phyloP scores from a whole-genome alignment of 129 eudicot genomes.

The Kitagawia praeruptora region DNA sequence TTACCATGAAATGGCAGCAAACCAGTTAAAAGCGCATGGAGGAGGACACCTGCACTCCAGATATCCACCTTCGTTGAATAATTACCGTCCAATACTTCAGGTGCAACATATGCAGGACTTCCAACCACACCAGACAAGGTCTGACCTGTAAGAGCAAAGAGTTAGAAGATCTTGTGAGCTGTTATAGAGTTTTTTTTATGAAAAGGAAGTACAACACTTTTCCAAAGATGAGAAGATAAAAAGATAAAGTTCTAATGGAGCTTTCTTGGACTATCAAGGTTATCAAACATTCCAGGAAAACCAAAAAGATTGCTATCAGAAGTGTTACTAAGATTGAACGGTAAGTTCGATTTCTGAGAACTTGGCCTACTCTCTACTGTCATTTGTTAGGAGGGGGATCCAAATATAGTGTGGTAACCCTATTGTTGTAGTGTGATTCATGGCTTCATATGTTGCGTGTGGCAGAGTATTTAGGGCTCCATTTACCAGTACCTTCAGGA shows the following conservation, averaged over 20 bases:
- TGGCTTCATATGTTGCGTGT: background rate
- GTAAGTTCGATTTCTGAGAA: background rate
- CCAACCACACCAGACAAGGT: constrained; percentile 43
- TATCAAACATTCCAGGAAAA: background rate
- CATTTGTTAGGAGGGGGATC: background rate
- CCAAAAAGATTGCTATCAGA: background rate
- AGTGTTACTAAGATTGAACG: background rate
- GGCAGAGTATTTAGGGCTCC: background rate
- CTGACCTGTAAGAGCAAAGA: constrained; percentile 27
- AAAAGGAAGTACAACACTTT: background rate
- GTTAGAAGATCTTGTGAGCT: background rate
- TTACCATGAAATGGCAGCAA: constrained; percentile 36
- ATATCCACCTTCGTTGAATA: constrained; percentile 45
- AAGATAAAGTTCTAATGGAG: background rate
- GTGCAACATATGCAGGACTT: constrained; percentile 54
- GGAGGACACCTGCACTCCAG: constrained; percentile 55
- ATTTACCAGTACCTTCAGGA: background rate
- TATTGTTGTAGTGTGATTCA: background rate
- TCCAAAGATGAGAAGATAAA: background rate
- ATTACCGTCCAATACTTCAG: constrained; percentile 35
- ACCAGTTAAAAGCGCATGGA: constrained; percentile 36
- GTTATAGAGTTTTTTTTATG: background rate
- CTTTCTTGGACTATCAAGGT: background rate
- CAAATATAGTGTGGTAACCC: background rate
- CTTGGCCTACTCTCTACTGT: background rate